A percentile compares a stretch with the other conserved stretches of the same genome.
These are phyloP conservation scores for Fusarium euwallaceae DNA, from an alignment of 2,329 filamentous ascomycete genomes.

Conservation along the genomic window DNA sequence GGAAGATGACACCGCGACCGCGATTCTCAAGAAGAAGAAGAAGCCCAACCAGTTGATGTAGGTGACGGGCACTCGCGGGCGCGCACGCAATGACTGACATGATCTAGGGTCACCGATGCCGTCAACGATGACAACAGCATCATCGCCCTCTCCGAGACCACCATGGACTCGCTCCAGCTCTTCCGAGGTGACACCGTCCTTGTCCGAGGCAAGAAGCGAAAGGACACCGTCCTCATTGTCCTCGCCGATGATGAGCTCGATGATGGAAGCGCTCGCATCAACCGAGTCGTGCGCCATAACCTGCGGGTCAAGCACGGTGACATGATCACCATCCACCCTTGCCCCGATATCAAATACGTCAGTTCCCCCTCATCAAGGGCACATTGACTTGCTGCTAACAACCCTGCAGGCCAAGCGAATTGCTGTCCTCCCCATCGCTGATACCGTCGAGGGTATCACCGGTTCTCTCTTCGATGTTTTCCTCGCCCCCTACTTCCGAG, in stretches of 20 bases:
- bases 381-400: constrained; percentile 26
- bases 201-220: constrained; percentile 99
- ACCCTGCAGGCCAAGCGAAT: constrained; percentile 90
- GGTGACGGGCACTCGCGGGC: constrained; percentile 51
- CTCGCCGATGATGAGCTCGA: constrained; percentile 97
- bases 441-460: constrained; percentile 97
- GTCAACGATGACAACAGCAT: constrained; percentile 99
- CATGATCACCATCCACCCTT: constrained; percentile 96
- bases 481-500: constrained; percentile 99
- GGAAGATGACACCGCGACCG: constrained; percentile 92
- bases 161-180: constrained; percentile 97
- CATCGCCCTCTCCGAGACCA: constrained; percentile 97
- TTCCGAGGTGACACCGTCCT: constrained; percentile 99
- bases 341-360: constrained; percentile 99
- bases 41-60: constrained; percentile 99
- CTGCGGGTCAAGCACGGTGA: constrained; percentile 98
- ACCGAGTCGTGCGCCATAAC: constrained; percentile 98
- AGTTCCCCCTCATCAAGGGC: constrained; percentile 55
- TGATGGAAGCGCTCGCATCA: constrained; percentile 96
- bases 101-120: constrained; percentile 92
- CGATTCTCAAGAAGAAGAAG: constrained; percentile 99
- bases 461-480: constrained; percentile 99
- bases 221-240: constrained; percentile 98
- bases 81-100: constrained; percentile 39
- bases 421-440: constrained; percentile 96